Evolutionary conservation across 306 rosid species (phyloP).

Genomic region (Gillenia trifoliata): DNA sequence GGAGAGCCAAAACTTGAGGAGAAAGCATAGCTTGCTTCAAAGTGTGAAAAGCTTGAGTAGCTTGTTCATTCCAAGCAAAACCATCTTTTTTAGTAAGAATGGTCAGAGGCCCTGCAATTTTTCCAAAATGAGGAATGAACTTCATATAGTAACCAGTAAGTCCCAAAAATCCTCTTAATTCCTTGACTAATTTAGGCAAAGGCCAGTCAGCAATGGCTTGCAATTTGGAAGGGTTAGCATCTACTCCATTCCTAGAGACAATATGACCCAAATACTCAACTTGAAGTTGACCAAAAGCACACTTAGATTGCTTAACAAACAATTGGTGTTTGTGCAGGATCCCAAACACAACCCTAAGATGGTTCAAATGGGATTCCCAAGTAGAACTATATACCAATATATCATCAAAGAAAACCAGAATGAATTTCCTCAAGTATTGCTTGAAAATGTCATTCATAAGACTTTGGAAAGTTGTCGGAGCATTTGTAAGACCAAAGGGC

Average conservation of each 20-base stretch:
- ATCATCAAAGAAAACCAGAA: slow-evolving; percentile 3
- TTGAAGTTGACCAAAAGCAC: background rate
- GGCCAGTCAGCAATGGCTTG: background rate
- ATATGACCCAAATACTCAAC: slow-evolving; percentile 2
- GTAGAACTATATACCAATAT: background rate
- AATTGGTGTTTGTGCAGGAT: background rate
- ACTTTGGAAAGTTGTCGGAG: background rate
- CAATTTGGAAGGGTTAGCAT: background rate
- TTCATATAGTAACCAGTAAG: background rate
- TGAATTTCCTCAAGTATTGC: background rate
- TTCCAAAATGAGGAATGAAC: background rate
- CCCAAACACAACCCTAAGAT: accelerated
- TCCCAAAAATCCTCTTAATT: background rate
- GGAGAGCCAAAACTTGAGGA: background rate
- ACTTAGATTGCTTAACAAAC: background rate
- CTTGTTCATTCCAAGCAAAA: background rate
- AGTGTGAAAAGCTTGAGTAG: background rate
- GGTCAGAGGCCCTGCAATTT: background rate
- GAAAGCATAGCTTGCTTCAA: background rate
- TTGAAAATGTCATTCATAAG: background rate
- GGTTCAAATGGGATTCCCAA: background rate
- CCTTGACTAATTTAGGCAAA: background rate
- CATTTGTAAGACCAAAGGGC: background rate
- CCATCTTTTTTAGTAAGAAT: background rate
- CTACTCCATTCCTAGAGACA: background rate